Percentiles rank a stretch among this genome's conserved stretches.
phyloP scores from a whole-genome alignment of 768 basidiomycete species.

The Pisolithus tinctorius region DNA sequence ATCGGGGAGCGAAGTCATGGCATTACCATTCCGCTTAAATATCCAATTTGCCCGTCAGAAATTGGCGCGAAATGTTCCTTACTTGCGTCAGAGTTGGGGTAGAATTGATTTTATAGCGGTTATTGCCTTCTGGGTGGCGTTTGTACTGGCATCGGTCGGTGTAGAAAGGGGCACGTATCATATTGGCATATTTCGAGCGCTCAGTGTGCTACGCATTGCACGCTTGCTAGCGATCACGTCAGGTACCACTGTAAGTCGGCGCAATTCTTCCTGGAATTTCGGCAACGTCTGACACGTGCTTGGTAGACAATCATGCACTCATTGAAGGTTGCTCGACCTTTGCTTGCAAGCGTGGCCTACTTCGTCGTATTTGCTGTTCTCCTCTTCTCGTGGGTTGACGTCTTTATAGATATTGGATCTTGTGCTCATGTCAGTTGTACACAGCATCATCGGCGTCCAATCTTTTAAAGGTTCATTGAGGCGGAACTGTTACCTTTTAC shows the following conservation, averaged over 20 bases:
- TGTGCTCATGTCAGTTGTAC: not conserved
- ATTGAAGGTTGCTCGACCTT: constrained; percentile 81
- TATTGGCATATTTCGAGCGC: constrained; percentile 81
- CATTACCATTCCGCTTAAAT: constrained; percentile 57
- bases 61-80: constrained; percentile 69
- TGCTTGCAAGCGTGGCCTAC: constrained; percentile 85
- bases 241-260: constrained; percentile 73
- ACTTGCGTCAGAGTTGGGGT: constrained; percentile 89
- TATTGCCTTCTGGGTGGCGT: constrained; percentile 80
- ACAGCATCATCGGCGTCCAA: constrained; percentile 84
- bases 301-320: constrained; percentile 80
- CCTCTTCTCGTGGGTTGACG: constrained; percentile 66
- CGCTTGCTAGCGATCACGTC: constrained; percentile 81
- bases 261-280: not conserved
- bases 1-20: constrained; percentile 35
- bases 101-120: constrained; percentile 87
- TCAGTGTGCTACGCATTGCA: constrained; percentile 79
- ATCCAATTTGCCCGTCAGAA: constrained; percentile 49
- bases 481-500: constrained; percentile 51
- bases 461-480: constrained; percentile 83
- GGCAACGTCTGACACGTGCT: constrained; percentile 5
- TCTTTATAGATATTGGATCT: not conserved
- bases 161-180: constrained; percentile 63
- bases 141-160: constrained; percentile 61
- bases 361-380: constrained; percentile 88